Base-by-base conservation (phyloP, 495 filamentous ascomycete species). In the Rostrohypoxylon terebratum region DNA sequence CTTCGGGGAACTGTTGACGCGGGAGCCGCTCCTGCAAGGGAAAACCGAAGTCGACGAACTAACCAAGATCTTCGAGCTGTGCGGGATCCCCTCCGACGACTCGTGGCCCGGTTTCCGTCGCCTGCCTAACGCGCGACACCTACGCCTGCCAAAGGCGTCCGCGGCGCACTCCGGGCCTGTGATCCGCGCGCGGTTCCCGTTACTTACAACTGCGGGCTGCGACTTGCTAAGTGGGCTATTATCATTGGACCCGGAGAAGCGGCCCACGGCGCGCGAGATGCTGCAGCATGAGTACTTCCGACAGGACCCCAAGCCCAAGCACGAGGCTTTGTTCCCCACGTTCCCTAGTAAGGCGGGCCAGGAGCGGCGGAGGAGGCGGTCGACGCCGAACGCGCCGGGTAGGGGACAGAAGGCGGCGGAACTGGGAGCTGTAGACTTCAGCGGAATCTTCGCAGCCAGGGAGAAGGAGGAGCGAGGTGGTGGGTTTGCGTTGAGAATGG, bases 341-440 rank as follows among this genome's bases (percentile, higher is more conserved):
- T 99, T 97, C 77, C 96, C 96, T 1, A 94, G 91, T 55, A 98
- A 97, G 81, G 96, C 95, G 0, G 93, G 94, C 0, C 92, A 95
- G 86, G 96, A 99, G 86, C 92, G 90, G 77, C 79, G 94, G 73
- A 83, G 93, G 66, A 82, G 87, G 33, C 79, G 88, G 28, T 90
- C 87, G 63, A 97, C 91, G 45, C 96, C 96, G 1, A 91, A 93
- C 75, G 96, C 96, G n/a, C 96, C 96, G 2, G 90, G 87, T 34
- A 82, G 94, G 6, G 95, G 94, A 0, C 89, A 91, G 73, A 92
- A 90, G 57, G 90, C 89, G 1, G 86, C 80, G 57, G 81, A 94
- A 54, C 81, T 84, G 11, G 89, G 85, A 0, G 82, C 88, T 65
- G 87, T 94, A 69, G 93, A 95, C 80, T 93, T 94, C 40, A 93